Conservation (phyloP, 805 yeast species). For the Grigorovia jiainica region DNA sequence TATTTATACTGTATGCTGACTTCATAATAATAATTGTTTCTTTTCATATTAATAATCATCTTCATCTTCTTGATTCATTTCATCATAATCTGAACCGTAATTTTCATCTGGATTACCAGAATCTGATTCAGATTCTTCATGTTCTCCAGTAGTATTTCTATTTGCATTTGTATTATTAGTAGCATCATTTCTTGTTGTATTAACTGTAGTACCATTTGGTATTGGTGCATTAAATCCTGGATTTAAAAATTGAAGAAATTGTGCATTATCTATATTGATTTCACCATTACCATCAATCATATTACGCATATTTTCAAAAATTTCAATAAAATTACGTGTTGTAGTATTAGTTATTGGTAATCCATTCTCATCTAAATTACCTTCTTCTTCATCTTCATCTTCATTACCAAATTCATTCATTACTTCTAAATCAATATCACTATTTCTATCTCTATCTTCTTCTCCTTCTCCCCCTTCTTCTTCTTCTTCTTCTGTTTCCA, state of each 20-base stretch:
- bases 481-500: constrained; percentile 1
- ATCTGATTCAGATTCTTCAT: too few relatives aligned
- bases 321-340: constrained; percentile 18
- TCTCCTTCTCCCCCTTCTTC: neutral
- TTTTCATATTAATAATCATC: too few relatives aligned
- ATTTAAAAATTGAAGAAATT: constrained; percentile 16
- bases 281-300: constrained; percentile 12
- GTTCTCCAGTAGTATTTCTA: too few relatives aligned
- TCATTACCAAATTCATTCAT: constrained; percentile 7
- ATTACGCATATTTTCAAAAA: constrained; percentile 19
- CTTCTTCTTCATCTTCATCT: constrained; percentile 13
- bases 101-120: neutral
- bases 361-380: constrained; percentile 10
- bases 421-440: too few relatives aligned
- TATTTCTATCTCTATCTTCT: neutral
- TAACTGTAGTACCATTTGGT: neutral
- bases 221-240: constrained; percentile 10
- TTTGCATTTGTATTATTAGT: too few relatives aligned
- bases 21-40: too few relatives aligned
- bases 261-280: constrained; percentile 9
- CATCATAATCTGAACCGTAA: neutral
- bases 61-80: neutral
- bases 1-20: too few relatives aligned
- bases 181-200: too few relatives aligned
- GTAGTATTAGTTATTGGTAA: constrained; percentile 7